Evolutionary conservation across 73 alveolate species (phyloP), one percentile per base, ranked within the genome.

Genomic region (Blepharisma japonicum): DNA sequence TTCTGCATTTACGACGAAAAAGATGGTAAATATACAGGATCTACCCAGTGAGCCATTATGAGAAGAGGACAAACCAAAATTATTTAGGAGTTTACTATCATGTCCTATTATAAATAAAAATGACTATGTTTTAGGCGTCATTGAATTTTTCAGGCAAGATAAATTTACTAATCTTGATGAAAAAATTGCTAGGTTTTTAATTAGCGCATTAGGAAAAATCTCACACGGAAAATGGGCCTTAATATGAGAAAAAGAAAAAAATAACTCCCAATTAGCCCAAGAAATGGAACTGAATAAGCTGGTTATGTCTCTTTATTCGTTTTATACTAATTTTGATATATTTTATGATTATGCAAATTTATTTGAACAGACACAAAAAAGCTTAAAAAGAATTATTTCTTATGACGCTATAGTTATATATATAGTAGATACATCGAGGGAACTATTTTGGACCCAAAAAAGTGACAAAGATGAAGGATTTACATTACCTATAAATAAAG

Each of bases 11-110:
- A 14, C 67, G 2, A 14, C 67, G 2, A 53, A 53, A 53, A 20
- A 53, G 23, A 53, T 53, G n/a, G 3, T 53, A 53, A 53, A 53
- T 20, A 20, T 53, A 14, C 27, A 20, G 23, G 67, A 53, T 14
- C 23, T 53, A 53, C 5, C 67, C n/a, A 53, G 27, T 53, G 67
- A 53, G 67, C 67, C 67, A 53, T 53, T 53, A 53, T 53, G 67
- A 20, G 67, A 53, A 14, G 27, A 53, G 4, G 67, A 53, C n/a
- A 53, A 53, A 4, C 67, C n/a, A 53, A 53, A 14, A 14, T 14
- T 14, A 53, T 14, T 53, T 11, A 53, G 23, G 23, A 53, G 67
- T 4, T 53, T 53, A 53, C 4, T 53, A 53, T 14, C 67, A 14
- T 53, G 67, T 4, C 67, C 67, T 53, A 53, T 53, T 14, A 14